Conservation (phyloP, 2,329 filamentous ascomycete species). For the Fusarium paranaense region DNA sequence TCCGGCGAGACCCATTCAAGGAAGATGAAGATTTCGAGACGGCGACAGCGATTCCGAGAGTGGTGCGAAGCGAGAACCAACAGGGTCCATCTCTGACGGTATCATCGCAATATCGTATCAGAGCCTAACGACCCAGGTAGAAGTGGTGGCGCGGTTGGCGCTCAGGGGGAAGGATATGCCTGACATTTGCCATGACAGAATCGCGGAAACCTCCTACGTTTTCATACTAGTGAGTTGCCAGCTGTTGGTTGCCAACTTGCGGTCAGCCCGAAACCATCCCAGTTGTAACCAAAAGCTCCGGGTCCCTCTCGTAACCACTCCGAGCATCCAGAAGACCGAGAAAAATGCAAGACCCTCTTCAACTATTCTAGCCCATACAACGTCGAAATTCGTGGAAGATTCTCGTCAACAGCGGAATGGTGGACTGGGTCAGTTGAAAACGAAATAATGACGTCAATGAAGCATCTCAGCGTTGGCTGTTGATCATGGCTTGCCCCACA, state of each 20-base stretch:
- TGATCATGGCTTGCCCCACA: slow-evolving; percentile 26
- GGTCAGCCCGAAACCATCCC: neutral
- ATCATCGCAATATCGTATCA: neutral
- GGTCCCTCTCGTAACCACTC: neutral
- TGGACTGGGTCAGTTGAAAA: neutral
- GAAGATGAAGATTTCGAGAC: neutral
- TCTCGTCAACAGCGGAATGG: slow-evolving; percentile 7
- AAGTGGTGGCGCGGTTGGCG: neutral
- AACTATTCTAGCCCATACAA: too few species aligned
- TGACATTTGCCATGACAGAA: neutral
- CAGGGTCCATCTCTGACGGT: neutral
- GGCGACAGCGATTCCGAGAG: neutral
- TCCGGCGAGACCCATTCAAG: neutral
- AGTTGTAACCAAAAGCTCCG: neutral
- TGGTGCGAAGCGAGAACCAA: neutral
- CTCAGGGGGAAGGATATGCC: neutral
- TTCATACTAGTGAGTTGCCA: neutral
- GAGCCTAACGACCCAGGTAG: neutral
- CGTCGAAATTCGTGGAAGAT: slow-evolving; percentile 14
- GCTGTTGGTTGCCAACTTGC: neutral
- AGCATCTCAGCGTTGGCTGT: slow-evolving; percentile 15
- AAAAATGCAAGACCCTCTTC: neutral
- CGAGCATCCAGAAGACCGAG: neutral
- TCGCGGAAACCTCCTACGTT: neutral
- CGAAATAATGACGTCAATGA: slow-evolving; percentile 43